phyloP scores from a whole-genome alignment of 441 rosid species.

The Rhodomyrtus psidioides region DNA sequence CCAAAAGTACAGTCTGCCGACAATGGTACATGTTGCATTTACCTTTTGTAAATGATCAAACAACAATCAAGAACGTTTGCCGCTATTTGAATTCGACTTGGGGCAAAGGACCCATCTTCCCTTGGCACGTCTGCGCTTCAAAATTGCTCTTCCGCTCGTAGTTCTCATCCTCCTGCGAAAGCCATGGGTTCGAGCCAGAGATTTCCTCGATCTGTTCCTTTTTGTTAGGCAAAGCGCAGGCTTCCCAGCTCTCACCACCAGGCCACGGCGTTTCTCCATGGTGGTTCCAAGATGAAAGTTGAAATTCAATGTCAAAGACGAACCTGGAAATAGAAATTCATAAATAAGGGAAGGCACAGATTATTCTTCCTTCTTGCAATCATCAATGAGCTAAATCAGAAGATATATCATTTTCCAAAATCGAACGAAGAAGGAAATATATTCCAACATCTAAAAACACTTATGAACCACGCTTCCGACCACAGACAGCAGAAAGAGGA shows the following conservation, averaged over 20 bases:
- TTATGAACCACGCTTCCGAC: not conserved
- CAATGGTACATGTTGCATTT: not conserved
- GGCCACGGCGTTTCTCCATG: constrained; percentile 35
- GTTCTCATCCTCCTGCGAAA: constrained; percentile 86
- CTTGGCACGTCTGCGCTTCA: constrained; percentile 87
- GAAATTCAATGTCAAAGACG: constrained; percentile 50
- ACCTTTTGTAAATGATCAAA: not conserved
- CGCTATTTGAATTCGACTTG: constrained; percentile 73
- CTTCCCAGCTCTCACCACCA: constrained; percentile 92
- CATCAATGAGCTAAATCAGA: not conserved
- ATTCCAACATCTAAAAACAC: not conserved
- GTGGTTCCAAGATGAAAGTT: constrained; percentile 21
- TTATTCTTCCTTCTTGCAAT: not conserved
- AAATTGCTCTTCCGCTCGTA: constrained; percentile 73
- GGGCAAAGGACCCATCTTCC: constrained; percentile 88
- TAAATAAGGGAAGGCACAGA: not conserved
- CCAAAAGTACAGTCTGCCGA: not conserved
- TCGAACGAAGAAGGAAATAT: not conserved
- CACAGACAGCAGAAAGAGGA: not conserved
- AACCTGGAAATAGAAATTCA: constrained; percentile 31
- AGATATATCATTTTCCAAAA: not conserved
- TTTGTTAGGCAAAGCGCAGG: constrained; percentile 78
- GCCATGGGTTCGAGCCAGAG: constrained; percentile 90
- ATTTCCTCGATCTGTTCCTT: constrained; percentile 90
- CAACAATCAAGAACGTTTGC: constrained; percentile 36